phyloP scores from a whole-genome alignment of 2,329 filamentous ascomycete genomes.

The Phialophora verrucosa region DNA sequence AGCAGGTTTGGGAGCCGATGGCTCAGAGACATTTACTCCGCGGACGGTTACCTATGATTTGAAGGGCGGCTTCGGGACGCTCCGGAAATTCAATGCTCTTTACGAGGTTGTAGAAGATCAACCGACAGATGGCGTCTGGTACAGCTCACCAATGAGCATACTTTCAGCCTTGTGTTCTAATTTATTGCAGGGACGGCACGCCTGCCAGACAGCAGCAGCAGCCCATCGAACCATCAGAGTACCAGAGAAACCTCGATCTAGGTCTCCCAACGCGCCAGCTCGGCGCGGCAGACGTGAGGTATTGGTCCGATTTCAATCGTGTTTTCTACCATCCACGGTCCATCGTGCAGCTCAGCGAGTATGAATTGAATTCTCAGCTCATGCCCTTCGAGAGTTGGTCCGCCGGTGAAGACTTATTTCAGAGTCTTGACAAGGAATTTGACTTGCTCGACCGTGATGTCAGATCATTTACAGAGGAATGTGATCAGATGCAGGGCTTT shows the following conservation, averaged over 20 bases:
- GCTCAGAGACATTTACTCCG: conserved; percentile 88
- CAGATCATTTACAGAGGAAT: conserved; percentile 87
- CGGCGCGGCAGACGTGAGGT: conserved; percentile 75
- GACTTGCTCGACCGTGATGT: conserved; percentile 91
- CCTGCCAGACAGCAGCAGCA: conserved; percentile 69
- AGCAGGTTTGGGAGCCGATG: conserved; percentile 79
- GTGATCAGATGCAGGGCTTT: conserved; percentile 87
- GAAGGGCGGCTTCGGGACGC: conserved; percentile 87
- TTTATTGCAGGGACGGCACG: conserved; percentile 30
- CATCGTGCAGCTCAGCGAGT: conserved; percentile 84
- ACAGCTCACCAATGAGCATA: conserved; percentile 30
- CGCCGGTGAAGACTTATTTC: conserved; percentile 76
- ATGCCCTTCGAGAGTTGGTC: conserved; percentile 82
- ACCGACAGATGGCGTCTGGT: conserved; percentile 53
- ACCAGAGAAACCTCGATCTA: conserved; percentile 78
- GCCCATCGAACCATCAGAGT: conserved; percentile 72
- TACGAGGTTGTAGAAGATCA: conserved; percentile 66
- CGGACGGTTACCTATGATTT: conserved; percentile 92
- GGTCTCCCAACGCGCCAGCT: conserved; percentile 69
- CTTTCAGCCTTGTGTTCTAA: conserved; percentile 1
- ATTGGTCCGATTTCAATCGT: conserved; percentile 95
- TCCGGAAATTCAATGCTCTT: conserved; percentile 85
- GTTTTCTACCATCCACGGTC: conserved; percentile 92
- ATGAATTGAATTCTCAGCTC: conserved; percentile 77
- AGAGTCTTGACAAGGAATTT: conserved; percentile 74